Percentiles rank a stretch among this genome's conserved stretches.
Evolutionary conservation across 345 rosid genomes (phyloP).

Genomic region (Brassica nigra): DNA sequence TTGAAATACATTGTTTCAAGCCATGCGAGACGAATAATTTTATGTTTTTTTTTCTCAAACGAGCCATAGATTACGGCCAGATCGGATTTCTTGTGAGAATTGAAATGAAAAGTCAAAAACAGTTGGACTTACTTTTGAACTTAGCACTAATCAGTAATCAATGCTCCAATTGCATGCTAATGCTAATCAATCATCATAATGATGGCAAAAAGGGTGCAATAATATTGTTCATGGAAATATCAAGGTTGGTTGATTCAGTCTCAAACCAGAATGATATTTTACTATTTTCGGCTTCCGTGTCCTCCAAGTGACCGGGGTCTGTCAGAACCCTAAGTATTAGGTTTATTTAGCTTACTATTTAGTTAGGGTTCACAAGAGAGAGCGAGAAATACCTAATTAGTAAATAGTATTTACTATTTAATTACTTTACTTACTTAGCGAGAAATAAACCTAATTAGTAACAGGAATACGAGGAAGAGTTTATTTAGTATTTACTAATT

Average conservation of each 20-base stretch:
- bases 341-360: too few relatives aligned
- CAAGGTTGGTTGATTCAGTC: neutral
- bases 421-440: too few relatives aligned
- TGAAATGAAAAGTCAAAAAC: neutral
- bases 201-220: slow-evolving; percentile 37
- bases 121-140: neutral
- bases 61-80: slow-evolving; percentile 19
- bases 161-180: slow-evolving; percentile 38
- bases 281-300: neutral
- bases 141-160: slow-evolving; percentile 29
- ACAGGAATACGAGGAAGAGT: too few relatives aligned
- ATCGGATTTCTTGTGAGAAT: neutral
- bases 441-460: too few relatives aligned
- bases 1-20: neutral
- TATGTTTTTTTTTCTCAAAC: neutral
- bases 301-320: neutral
- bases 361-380: too few relatives aligned
- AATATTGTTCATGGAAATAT: neutral
- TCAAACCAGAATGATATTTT: neutral
- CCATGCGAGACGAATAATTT: slow-evolving; percentile 10
- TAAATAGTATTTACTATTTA: too few relatives aligned
- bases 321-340: neutral
- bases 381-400: too few relatives aligned
- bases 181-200: slow-evolving; percentile 25
- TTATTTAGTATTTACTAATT: too few relatives aligned